A percentile compares a stretch with the other conserved stretches of the same genome.
These are phyloP conservation scores for Tephrocybe sp. DNA, from an alignment of 768 basidiomycete genomes.

Conservation along the genomic window DNA sequence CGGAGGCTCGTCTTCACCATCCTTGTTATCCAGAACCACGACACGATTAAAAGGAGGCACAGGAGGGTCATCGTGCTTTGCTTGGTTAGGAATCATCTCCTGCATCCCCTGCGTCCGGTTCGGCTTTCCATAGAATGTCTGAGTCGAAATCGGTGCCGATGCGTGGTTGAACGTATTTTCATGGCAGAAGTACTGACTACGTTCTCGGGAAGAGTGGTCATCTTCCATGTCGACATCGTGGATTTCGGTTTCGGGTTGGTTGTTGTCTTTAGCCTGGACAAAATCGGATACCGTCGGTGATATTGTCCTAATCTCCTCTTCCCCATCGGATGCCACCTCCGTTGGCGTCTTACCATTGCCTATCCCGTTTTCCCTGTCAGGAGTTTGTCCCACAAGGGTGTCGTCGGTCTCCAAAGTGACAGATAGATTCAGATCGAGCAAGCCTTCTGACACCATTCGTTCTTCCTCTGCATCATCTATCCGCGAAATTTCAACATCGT, in stretches of 20 bases:
- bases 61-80: not conserved
- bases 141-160: slow-evolving; percentile 3
- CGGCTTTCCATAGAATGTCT: slow-evolving; percentile 14
- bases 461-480: slow-evolving; percentile 35
- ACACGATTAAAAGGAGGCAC: not conserved
- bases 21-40: not conserved
- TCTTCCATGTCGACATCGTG: slow-evolving; percentile 14
- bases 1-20: slow-evolving; percentile 3
- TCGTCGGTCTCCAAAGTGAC: slow-evolving; percentile 25
- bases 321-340: slow-evolving; percentile 11
- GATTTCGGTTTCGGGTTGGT: not conserved
- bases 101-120: slow-evolving; percentile 19
- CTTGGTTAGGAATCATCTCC: slow-evolving; percentile 14
- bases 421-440: slow-evolving; percentile 27
- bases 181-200: not conserved
- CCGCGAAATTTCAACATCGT: slow-evolving; percentile 3
- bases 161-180: not conserved
- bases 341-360: too few relatives aligned
- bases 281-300: slow-evolving; percentile 14
- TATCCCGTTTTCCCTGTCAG: too few relatives aligned
- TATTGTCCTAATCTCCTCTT: slow-evolving; percentile 12
- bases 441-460: slow-evolving; percentile 16
- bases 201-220: not conserved
- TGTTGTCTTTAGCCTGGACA: not conserved
- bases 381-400: too few relatives aligned